A percentile compares a stretch with the other conserved stretches of the same genome.
These are phyloP conservation scores for Metschnikowia lochheadii DNA, from an alignment of 805 yeast species.

Conservation along the genomic window DNA sequence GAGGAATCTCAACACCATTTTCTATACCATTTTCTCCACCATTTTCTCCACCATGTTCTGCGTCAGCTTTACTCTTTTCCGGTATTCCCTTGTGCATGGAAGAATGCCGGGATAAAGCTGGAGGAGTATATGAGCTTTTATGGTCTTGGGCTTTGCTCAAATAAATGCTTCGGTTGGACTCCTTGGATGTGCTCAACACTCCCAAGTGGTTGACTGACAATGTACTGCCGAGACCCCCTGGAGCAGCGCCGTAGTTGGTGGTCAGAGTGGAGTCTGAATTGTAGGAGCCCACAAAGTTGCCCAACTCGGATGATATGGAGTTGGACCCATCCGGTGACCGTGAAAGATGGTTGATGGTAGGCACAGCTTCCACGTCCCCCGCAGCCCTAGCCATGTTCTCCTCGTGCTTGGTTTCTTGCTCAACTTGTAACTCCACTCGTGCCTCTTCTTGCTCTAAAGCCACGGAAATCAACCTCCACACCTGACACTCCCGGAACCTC, in stretches of 20 bases:
- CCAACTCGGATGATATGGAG: conserved; percentile 31
- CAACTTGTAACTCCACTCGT: conserved; percentile 12
- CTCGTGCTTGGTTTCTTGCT: neutral
- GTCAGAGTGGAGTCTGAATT: conserved; percentile 41
- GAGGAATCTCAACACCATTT: neutral
- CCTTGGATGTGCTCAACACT: conserved; percentile 12
- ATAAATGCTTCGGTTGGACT: conserved; percentile 5
- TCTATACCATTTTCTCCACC: neutral
- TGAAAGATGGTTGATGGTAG: neutral
- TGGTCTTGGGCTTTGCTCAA: neutral
- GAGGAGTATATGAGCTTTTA: neutral
- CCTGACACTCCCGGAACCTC: conserved; percentile 52
- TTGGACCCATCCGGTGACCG: conserved; percentile 12
- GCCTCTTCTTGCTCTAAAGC: conserved; percentile 38
- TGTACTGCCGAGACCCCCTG: conserved; percentile 10
- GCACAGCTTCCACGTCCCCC: neutral
- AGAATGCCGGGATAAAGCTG: neutral
- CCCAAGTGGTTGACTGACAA: conserved; percentile 11
- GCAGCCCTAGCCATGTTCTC: neutral
- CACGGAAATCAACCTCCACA: conserved; percentile 57
- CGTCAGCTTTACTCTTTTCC: neutral
- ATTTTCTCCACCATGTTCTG: too few species aligned
- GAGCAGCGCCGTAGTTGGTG: conserved; percentile 31
- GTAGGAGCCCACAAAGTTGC: conserved; percentile 39
- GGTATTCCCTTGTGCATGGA: neutral